These are phyloP conservation scores for Arabidopsis arenosa DNA, from an alignment of 345 rosid genomes.

Conservation along the genomic window DNA sequence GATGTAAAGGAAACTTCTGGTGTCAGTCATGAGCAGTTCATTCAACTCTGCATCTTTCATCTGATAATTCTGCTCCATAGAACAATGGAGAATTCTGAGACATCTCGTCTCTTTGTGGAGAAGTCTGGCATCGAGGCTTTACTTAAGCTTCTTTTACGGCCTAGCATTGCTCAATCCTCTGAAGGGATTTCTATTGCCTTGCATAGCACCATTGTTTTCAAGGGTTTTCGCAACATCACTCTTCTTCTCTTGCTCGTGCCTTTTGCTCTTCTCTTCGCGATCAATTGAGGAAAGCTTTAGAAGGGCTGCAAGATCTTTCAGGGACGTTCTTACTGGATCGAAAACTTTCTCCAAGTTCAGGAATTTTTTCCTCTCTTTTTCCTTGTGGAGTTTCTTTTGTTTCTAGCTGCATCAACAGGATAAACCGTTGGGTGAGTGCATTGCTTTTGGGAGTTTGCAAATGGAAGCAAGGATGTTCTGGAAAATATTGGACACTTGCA, in stretches of 20 bases:
- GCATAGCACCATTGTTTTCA: conserved; percentile 96
- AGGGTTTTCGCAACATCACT: conserved; percentile 94
- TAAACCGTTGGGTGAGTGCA: conserved; percentile 93
- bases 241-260: conserved; percentile 85
- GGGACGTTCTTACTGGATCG: conserved; percentile 82
- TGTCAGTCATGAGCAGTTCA: conserved; percentile 77
- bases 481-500: conserved; percentile 86
- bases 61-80: conserved; percentile 93
- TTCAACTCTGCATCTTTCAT: conserved; percentile 89
- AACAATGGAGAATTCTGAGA: conserved; percentile 94
- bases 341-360: conserved; percentile 56
- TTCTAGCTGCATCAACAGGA: conserved; percentile 95
- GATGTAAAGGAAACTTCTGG: conserved; percentile 67
- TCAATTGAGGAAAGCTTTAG: conserved; percentile 73
- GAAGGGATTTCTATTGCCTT: conserved; percentile 96
- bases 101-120: conserved; percentile 90
- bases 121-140: conserved; percentile 93
- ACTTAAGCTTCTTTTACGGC: conserved; percentile 80
- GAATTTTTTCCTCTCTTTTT: conserved; percentile 78
- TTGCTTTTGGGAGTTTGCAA: conserved; percentile 82
- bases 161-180: conserved; percentile 89
- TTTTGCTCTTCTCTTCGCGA: conserved; percentile 84
- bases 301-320: conserved; percentile 57
- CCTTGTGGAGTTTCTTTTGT: conserved; percentile 88
- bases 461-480: conserved; percentile 82